phyloP scores from a whole-genome alignment of 768 basidiomycete species.

The Pisolithus microcarpus region DNA sequence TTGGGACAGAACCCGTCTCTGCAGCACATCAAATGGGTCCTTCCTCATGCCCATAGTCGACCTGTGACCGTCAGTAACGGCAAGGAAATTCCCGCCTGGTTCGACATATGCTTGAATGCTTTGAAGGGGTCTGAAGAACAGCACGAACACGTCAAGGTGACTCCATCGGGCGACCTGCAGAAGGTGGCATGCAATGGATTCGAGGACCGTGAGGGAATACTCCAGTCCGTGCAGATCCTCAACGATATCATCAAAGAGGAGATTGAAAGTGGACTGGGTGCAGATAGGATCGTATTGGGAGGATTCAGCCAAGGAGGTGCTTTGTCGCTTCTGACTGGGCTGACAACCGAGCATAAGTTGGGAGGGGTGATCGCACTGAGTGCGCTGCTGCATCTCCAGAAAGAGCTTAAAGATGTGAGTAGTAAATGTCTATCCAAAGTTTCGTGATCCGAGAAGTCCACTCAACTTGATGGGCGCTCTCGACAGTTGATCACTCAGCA shows the following conservation, averaged over 20 bases:
- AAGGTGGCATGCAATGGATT: constrained; percentile 42
- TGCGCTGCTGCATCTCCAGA: constrained; percentile 63
- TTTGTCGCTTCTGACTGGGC: constrained; percentile 62
- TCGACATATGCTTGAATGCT: constrained; percentile 42
- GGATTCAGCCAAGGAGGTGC: constrained; percentile 82
- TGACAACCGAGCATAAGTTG: constrained; percentile 47
- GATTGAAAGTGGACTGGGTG: constrained; percentile 57
- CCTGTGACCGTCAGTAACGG: constrained; percentile 54
- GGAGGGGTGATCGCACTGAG: constrained; percentile 65
- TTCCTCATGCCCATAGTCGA: constrained; percentile 51
- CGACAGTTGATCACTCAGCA: constrained; percentile 54
- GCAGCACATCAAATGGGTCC: constrained; percentile 75
- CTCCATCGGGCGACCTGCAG: constrained; percentile 36
- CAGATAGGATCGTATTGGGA: constrained; percentile 67
- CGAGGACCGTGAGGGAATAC: constrained; percentile 28
- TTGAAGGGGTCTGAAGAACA: too few relatives aligned
- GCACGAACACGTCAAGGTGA: too few relatives aligned
- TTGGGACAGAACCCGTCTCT: constrained; percentile 28
- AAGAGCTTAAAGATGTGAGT: constrained; percentile 57
- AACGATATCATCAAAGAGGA: constrained; percentile 63
- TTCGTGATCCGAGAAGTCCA: neutral
- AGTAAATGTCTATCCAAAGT: neutral
- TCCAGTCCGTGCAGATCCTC: constrained; percentile 48
- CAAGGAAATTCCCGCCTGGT: constrained; percentile 67
- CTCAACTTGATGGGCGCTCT: neutral